These are phyloP conservation scores for Pleurotus ostreatus DNA, from an alignment of 768 basidiomycete genomes.

Conservation along the genomic window DNA sequence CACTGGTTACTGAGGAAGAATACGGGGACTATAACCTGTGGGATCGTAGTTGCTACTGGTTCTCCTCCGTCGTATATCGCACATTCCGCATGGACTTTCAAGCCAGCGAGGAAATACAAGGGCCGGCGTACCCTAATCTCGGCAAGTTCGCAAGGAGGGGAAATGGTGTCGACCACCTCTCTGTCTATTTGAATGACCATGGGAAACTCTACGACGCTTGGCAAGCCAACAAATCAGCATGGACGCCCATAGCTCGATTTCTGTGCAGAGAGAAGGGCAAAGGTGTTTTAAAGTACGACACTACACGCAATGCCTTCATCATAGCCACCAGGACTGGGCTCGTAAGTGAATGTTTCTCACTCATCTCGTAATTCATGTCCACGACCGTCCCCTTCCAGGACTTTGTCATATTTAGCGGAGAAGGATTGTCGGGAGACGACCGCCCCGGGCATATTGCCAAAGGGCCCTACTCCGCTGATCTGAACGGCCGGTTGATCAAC, in stretches of 20 bases:
- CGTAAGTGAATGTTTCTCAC: not conserved
- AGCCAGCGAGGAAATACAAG: not conserved
- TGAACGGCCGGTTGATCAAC: conserved; percentile 1
- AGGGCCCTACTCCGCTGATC: conserved; percentile 3
- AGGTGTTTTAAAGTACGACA: conserved; percentile 1
- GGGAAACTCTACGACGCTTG: conserved; percentile 5
- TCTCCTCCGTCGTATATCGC: conserved; percentile 4
- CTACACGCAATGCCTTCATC: not conserved
- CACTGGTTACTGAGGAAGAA: not conserved
- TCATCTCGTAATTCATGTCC: not conserved
- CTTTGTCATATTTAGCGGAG: conserved; percentile 3
- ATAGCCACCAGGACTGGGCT: not conserved
- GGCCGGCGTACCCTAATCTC: not conserved
- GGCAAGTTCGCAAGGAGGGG: conserved; percentile 6
- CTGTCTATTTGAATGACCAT: not conserved
- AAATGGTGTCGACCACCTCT: not conserved
- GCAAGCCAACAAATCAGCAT: conserved; percentile 5
- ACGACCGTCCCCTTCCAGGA: not conserved
- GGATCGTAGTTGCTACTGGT: conserved; percentile 7
- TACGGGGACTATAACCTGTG: conserved; percentile 6
- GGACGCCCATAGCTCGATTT: conserved; percentile 1
- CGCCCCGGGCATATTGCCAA: conserved; percentile 3
- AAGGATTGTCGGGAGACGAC: conserved; percentile 1
- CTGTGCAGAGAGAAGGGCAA: conserved; percentile 6
- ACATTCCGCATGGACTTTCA: not conserved